Evolutionary conservation across 2,329 filamentous ascomycete species (phyloP), one percentile per base, ranked within the genome.

Genomic region (Botrytis pseudocinerea): DNA sequence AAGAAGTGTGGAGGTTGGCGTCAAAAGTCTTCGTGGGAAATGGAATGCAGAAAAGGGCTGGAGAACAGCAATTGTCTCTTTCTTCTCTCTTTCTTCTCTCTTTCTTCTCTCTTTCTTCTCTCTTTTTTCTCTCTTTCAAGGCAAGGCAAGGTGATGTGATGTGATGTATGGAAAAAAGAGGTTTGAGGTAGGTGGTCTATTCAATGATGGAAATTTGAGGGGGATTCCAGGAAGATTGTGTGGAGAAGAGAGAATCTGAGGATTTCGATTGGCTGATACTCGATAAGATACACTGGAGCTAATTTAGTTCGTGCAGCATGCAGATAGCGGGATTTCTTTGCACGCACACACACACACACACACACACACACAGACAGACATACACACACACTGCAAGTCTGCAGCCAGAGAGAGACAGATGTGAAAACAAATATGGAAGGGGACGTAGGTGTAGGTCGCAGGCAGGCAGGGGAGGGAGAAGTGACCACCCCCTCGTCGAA

Each of bases 281-380:
- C 68, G 68, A 70, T 70, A 48, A 70, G 68, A 70, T 70, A 70
- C 40, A 70, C 38, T 48, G 42, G 12, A 70, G 22, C 38, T 62
- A 70, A 46, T 61, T 70, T 70, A 70, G 68, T 48, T 61, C 57
- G 68, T 70, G 68, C 68, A 70, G 68, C 57, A 69, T 70, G 57
- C 68, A 70, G 54, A 61, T 70, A 70, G 68, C 40, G 68, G 54
- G 68, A 44, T 70, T 61, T 70, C 68, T 61, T 61, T 70, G 38
- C 25, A 69, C 64, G n/a, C 46, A 66, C 42, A 48, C 28, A 28
- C 46, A 4, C 9, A 68, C 63, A 35, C 42, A 48, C 42, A 22
- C 14, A 42, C 63, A 38, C 6, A 35, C 32, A 35, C 5, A 38
- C 42, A 54, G n/a, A n/a, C 42, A 22, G 22, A 42, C 63, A 38